Percentiles rank a stretch among this genome's conserved stretches.
Conservation (phyloP, 768 basidiomycete genomes). For the Symmetrospora coprosmae region DNA sequence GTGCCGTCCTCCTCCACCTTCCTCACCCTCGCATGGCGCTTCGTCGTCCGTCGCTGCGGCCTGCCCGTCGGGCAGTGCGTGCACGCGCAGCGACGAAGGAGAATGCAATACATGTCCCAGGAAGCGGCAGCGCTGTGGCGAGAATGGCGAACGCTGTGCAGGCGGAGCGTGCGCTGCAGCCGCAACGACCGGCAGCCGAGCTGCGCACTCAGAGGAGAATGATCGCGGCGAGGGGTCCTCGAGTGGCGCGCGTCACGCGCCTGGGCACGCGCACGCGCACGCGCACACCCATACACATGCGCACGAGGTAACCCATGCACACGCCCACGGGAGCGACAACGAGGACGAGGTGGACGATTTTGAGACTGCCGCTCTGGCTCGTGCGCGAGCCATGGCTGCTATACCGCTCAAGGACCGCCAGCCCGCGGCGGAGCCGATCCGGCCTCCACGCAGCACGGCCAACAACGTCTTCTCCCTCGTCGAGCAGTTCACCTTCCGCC, state of each 20-base stretch:
- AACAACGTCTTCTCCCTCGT: constrained; percentile 86
- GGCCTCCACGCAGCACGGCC: constrained; percentile 35
- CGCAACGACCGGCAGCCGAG: background rate
- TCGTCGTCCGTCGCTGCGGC: background rate
- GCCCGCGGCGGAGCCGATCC: constrained; percentile 23
- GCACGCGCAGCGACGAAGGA: background rate
- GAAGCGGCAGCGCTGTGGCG: background rate
- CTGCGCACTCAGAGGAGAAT: no score
- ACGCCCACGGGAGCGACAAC: no score
- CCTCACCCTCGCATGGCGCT: background rate
- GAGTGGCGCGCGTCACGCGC: background rate
- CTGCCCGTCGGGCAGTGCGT: background rate
- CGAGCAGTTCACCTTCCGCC: constrained; percentile 89
- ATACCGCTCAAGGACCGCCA: constrained; percentile 33
- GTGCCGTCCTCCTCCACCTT: background rate
- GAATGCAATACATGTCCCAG: background rate
- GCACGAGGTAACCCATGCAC: no score
- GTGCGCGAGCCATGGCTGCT: constrained; percentile 12
- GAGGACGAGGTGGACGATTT: constrained; percentile 18
- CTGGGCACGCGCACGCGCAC: background rate
- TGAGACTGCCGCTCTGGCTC: constrained; percentile 14
- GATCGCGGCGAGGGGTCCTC: background rate
- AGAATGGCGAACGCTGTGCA: background rate
- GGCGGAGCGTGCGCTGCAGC: background rate
- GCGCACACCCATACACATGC: no score